Evolutionary conservation across 83 land plant species (phyloP), one percentile per base, ranked within the genome.

Genomic region (Diphasiastrum complanatum): DNA sequence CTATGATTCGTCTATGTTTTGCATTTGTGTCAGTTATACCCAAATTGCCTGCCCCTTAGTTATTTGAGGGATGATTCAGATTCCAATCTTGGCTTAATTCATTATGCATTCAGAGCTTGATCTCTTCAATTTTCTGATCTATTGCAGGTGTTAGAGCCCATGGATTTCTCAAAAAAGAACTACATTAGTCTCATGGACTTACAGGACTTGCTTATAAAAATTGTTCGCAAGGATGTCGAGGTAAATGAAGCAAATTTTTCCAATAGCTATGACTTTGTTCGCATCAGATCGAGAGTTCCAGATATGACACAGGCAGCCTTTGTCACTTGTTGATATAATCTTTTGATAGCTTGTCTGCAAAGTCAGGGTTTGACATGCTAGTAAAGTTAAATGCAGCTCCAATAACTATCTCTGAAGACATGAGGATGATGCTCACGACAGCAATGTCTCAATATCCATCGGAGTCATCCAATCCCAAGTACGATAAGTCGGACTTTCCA

Each of bases 101-200:
- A n/a, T n/a, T n/a, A n/a, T n/a, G n/a, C n/a, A n/a, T n/a, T n/a
- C n/a, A n/a, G n/a, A n/a, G 43, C 14, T 38, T 38, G 43, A 14
- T 8, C 14, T 38, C 12, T 38, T 49, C 22, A 49, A 10, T 47
- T 22, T 27, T 48, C 6, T 23, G 19, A 34, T 2, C 38, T 38
- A 52, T 34, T 20, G 11, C 73, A 70, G 73, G 69, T 70, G 32
- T 32, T 41, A 19, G 38, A 64, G 48, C 69, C 73, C 3, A 63
- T 63, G 73, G 69, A 70, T 45, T 70, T 70, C 36, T 70, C 73
- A 19, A 26, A 37, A 53, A 70, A 63, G 47, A 70, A 70, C 24
- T 52, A 45, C 37, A 70, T 70, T 34, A 70, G 73, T 40, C 31
- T 63, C 27, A 16, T 70, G 33, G 73, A 70, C 52, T 50, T 33